phyloP scores from a whole-genome alignment of 768 basidiomycete species.

The Russula griseocarnosa region DNA sequence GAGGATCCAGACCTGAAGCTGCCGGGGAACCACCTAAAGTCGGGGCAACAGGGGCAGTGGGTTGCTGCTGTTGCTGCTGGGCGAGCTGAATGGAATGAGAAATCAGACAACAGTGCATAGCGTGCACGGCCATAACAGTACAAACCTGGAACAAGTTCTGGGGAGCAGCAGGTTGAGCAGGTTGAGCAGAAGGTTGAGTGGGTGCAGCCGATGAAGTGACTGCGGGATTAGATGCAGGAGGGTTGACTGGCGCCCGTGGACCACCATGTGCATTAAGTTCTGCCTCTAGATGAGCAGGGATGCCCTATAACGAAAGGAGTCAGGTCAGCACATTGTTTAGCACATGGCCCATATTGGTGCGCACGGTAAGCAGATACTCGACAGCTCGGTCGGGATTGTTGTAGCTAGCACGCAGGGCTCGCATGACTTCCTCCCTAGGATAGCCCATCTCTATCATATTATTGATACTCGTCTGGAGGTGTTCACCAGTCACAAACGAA shows the following conservation, averaged over 20 bases:
- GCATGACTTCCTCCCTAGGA: slow-evolving; percentile 73
- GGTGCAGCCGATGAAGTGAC: slow-evolving; percentile 37
- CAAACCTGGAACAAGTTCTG: slow-evolving; percentile 86
- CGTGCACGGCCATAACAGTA: background rate
- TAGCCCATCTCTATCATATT: slow-evolving; percentile 97
- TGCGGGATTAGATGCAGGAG: slow-evolving; percentile 32
- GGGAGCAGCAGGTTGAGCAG: slow-evolving; percentile 42
- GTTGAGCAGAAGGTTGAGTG: slow-evolving; percentile 36
- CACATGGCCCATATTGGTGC: slow-evolving; percentile 31
- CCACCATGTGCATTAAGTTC: slow-evolving; percentile 41
- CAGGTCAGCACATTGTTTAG: slow-evolving; percentile 18
- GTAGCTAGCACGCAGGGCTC: slow-evolving; percentile 86
- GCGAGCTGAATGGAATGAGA: slow-evolving; percentile 49
- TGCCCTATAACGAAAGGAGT: slow-evolving; percentile 51
- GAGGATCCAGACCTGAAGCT: slow-evolving; percentile 44
- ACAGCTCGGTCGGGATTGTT: slow-evolving; percentile 98
- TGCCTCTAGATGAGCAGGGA: slow-evolving; percentile 63
- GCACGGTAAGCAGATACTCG: slow-evolving; percentile 93
- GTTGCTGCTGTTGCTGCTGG: slow-evolving; percentile 57
- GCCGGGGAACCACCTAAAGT: background rate
- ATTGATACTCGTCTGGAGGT: slow-evolving; percentile 68
- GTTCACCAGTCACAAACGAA: slow-evolving; percentile 72
- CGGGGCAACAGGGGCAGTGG: slow-evolving; percentile 34
- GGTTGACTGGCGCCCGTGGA: slow-evolving; percentile 31
- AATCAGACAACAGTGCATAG: slow-evolving; percentile 1